A percentile compares a stretch with the other conserved stretches of the same genome.
These are phyloP conservation scores for Phylloporus arenicola DNA, from an alignment of 768 basidiomycete species.

Conservation along the genomic window DNA sequence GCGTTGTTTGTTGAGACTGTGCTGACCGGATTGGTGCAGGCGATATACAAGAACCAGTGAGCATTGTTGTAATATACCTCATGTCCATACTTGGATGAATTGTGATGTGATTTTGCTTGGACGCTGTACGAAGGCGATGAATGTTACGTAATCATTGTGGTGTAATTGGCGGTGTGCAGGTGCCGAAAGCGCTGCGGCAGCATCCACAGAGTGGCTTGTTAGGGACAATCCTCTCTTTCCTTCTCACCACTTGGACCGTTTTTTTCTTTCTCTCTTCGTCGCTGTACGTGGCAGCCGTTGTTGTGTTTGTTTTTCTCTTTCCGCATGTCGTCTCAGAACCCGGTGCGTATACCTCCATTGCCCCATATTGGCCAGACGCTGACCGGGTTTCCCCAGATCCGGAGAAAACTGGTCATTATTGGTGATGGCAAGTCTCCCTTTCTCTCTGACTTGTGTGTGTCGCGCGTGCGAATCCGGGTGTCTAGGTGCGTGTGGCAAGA, in stretches of 20 bases:
- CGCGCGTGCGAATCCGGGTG: not conserved
- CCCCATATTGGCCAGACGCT: no score
- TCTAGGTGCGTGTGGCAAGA: constrained; percentile 95
- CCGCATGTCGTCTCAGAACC: constrained; percentile 49
- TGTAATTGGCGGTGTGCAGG: constrained; percentile 18
- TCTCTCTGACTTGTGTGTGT: not conserved
- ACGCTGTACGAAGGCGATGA: constrained; percentile 13
- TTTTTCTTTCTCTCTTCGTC: not conserved
- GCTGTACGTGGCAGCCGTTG: not conserved
- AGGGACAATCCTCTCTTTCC: constrained; percentile 14
- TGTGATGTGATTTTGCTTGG: not conserved
- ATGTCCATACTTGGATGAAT: not conserved
- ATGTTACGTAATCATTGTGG: constrained; percentile 24
- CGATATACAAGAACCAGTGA: constrained; percentile 32
- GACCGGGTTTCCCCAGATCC: constrained; percentile 49
- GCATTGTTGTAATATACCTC: constrained; percentile 2
- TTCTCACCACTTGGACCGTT: constrained; percentile 11
- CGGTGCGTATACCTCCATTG: constrained; percentile 38
- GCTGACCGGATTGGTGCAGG: constrained; percentile 12
- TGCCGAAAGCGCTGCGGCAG: constrained; percentile 26
- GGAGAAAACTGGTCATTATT: constrained; percentile 93
- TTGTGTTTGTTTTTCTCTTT: not conserved
- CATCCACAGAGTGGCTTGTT: constrained; percentile 20
- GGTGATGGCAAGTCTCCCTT: constrained; percentile 72
- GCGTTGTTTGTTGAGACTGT: not conserved